Evolutionary conservation across 2,329 filamentous ascomycete genomes (phyloP).

Genomic region (Talaromyces sp.): DNA sequence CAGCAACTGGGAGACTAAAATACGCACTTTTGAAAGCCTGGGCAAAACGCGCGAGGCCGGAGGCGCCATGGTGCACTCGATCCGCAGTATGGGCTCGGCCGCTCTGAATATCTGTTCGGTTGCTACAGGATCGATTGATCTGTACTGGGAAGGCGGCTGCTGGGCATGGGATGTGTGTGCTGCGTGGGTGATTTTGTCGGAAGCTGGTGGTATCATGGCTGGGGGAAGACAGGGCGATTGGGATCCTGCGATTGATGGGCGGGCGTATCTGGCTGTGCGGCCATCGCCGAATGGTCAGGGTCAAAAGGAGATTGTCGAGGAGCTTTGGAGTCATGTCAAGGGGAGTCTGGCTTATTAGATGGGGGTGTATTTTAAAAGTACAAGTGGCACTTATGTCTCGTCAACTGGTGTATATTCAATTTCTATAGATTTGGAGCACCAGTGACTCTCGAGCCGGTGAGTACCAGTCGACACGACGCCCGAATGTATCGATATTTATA

Average conservation of each 20-base stretch:
- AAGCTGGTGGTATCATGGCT: constrained; percentile 55
- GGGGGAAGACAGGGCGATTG: constrained; percentile 55
- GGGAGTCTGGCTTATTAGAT: constrained; percentile 32
- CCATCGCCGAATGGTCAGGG: constrained; percentile 24
- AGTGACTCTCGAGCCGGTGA: no score
- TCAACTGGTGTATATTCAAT: neutral
- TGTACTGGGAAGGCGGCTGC: constrained; percentile 62
- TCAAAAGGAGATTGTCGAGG: constrained; percentile 36
- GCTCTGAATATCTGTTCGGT: constrained; percentile 57
- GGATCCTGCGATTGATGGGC: constrained; percentile 50
- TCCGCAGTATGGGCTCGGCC: constrained; percentile 53
- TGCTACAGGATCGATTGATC: constrained; percentile 51
- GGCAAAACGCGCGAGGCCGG: constrained; percentile 46
- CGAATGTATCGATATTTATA: no score
- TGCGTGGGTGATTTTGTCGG: constrained; percentile 55
- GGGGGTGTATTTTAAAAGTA: neutral
- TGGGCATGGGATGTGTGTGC: constrained; percentile 64
- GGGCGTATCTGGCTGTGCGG: constrained; percentile 46
- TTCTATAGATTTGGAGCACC: neutral
- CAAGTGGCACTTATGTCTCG: neutral
- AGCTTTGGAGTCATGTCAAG: constrained; percentile 37
- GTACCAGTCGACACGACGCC: no score
- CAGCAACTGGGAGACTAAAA: constrained; percentile 52
- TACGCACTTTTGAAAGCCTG: constrained; percentile 47
- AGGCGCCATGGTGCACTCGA: constrained; percentile 57